A percentile compares a stretch with the other conserved stretches of the same genome.
These are phyloP conservation scores for Gnetum montanum DNA, from an alignment of 75 land plant species.

Conservation along the genomic window DNA sequence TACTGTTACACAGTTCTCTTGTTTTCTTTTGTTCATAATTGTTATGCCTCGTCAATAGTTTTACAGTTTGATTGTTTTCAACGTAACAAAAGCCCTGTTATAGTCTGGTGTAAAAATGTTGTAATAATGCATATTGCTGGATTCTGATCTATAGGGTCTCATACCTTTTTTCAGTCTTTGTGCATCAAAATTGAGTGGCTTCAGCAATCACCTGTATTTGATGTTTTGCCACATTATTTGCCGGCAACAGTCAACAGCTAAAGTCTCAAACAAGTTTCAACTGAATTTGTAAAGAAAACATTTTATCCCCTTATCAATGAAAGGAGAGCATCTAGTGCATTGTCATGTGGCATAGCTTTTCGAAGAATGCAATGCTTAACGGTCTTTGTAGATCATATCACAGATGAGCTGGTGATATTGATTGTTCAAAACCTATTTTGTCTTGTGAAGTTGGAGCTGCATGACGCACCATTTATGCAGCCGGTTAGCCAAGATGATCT, in stretches of 20 bases:
- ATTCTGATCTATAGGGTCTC: neutral
- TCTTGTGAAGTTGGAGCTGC: conserved; percentile 43
- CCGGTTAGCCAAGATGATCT: conserved; percentile 35
- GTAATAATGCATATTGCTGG: too few species aligned
- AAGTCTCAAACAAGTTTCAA: conserved; percentile 19
- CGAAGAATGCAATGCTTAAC: conserved; percentile 26
- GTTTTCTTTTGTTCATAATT: neutral
- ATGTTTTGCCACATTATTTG: conserved; percentile 1
- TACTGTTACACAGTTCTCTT: neutral
- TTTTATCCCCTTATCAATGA: conserved; percentile 4
- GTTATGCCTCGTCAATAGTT: neutral
- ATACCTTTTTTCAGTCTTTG: conserved; percentile 20
- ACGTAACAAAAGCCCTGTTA: neutral
- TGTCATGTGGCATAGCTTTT: too few species aligned
- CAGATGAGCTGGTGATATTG: conserved; percentile 38
- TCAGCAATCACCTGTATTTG: neutral
- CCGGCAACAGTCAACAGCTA: conserved; percentile 19
- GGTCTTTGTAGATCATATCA: conserved; percentile 39
- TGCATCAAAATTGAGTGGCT: conserved; percentile 17
- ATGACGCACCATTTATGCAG: conserved; percentile 34
- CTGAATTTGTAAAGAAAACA: conserved; percentile 1
- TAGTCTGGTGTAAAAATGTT: neutral
- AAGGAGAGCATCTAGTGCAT: too few species aligned
- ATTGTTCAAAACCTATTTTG: conserved; percentile 26
- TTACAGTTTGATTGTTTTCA: neutral